A percentile compares a stretch with the other conserved stretches of the same genome.
phyloP scores from a whole-genome alignment of 2,329 filamentous ascomycete genomes.

The Hypoxylon sp. region DNA sequence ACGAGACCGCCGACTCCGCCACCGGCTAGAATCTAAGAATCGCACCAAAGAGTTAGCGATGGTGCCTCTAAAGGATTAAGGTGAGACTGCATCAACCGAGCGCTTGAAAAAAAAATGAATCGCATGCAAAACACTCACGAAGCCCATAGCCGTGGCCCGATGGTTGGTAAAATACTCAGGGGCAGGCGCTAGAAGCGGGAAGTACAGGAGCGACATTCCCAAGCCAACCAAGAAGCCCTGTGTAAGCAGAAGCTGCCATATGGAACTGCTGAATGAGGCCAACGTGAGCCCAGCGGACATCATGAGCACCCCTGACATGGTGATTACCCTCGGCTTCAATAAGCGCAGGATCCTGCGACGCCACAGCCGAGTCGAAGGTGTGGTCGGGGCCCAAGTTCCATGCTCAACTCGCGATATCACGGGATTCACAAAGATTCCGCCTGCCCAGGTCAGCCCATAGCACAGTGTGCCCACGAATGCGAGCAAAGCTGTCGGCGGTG shows the following conservation, averaged over 20 bases:
- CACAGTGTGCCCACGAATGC: conserved; percentile 66
- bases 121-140: conserved; percentile 52
- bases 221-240: conserved; percentile 62
- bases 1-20: conserved; percentile 61
- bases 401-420: conserved; percentile 61
- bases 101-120: background rate
- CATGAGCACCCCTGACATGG: conserved; percentile 58
- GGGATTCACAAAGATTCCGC: conserved; percentile 65
- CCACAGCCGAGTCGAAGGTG: conserved; percentile 43
- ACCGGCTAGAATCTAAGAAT: conserved; percentile 57
- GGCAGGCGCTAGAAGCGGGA: conserved; percentile 61
- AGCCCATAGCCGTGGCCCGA: conserved; percentile 63
- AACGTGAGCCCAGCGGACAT: conserved; percentile 62
- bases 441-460: conserved; percentile 65
- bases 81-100: background rate
- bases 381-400: conserved; percentile 48
- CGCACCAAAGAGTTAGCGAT: conserved; percentile 19
- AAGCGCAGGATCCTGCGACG: conserved; percentile 48
- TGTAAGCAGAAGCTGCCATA: conserved; percentile 61
- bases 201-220: conserved; percentile 62
- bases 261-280: conserved; percentile 56
- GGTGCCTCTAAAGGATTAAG: background rate
- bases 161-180: conserved; percentile 66
- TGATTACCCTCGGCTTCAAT: conserved; percentile 57
- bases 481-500: conserved; percentile 60